Conservation (phyloP, 1,139 yeast species). For the Trichomonascaceae sp. region DNA sequence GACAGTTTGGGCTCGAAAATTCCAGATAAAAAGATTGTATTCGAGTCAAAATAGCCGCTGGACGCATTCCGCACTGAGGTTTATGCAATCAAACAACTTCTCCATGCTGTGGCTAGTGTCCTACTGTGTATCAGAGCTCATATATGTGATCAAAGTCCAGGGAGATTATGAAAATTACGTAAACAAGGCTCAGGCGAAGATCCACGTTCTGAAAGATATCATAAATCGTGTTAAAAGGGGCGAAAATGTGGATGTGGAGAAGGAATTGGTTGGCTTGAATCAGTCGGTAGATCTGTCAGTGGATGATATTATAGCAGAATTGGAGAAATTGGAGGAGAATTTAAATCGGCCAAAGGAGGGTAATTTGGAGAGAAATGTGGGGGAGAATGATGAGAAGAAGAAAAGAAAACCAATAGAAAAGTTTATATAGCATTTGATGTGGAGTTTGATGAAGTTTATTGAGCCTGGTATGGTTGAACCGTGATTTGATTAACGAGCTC, state of each 20-base stretch:
- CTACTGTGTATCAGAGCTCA: constrained; percentile 16
- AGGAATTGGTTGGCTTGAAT: constrained; percentile 11
- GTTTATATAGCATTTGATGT: not conserved
- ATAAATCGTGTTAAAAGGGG: constrained; percentile 11
- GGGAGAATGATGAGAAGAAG: not conserved
- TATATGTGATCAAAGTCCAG: constrained; percentile 16
- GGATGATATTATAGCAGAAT: constrained; percentile 15
- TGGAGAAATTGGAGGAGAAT: constrained; percentile 13
- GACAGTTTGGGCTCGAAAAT: not conserved
- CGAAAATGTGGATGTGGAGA: constrained; percentile 15
- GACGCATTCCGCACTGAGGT: not conserved
- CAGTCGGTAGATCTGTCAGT: constrained; percentile 5
- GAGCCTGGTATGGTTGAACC: no score
- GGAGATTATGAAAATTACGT: constrained; percentile 13
- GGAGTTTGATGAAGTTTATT: not conserved
- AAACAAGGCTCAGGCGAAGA: constrained; percentile 8
- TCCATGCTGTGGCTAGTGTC: constrained; percentile 15
- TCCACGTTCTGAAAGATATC: constrained; percentile 5
- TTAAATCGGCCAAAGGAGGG: not conserved
- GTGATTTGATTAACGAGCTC: no score
- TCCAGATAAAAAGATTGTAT: not conserved
- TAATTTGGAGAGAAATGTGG: not conserved
- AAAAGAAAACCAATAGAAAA: not conserved
- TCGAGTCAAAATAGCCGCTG: not conserved
- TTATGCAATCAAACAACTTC: constrained; percentile 4